These are phyloP conservation scores for Diospyros kaki DNA, from an alignment of 148 eudicot genomes.

Conservation along the genomic window DNA sequence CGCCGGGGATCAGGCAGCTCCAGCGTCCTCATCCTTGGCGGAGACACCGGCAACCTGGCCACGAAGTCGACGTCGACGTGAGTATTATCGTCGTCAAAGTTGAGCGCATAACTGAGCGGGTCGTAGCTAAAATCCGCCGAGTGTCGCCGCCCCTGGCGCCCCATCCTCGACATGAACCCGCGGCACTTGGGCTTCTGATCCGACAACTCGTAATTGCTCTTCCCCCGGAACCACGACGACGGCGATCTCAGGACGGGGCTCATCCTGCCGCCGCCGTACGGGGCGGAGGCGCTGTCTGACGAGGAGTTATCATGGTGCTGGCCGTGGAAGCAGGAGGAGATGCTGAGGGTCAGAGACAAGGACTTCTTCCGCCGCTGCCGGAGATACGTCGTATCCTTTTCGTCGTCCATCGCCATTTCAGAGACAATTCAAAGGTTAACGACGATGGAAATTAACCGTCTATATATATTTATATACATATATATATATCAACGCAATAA, in stretches of 20 bases:
- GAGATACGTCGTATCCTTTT: constrained; percentile 6
- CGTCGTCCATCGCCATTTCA: constrained; percentile 16
- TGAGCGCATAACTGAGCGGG: constrained; percentile 60
- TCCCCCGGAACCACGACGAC: constrained; percentile 28
- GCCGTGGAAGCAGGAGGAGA: constrained; percentile 21
- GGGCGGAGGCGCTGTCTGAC: constrained; percentile 2
- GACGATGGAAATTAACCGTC: not conserved
- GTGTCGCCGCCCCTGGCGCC: constrained; percentile 26
- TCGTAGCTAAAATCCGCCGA: constrained; percentile 51
- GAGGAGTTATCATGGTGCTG: not conserved
- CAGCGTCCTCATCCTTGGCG: constrained; percentile 7
- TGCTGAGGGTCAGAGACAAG: not conserved
- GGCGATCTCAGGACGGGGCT: constrained; percentile 1
- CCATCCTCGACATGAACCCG: constrained; percentile 24
- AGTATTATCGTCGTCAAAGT: constrained; percentile 38
- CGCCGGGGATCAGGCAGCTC: not conserved
- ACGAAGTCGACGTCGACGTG: constrained; percentile 26
- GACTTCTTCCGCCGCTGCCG: constrained; percentile 19
- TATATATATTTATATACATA: no score
- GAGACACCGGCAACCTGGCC: constrained; percentile 34
- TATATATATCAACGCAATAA: no score
- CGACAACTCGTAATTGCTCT: constrained; percentile 13
- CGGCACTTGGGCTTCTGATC: constrained; percentile 23
- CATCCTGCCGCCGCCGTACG: not conserved
- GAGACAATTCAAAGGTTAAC: not conserved